Evolutionary conservation across 1,139 yeast genomes (phyloP), one percentile per base, ranked within the genome.

Genomic region (Tardiomyces digboiensis): DNA sequence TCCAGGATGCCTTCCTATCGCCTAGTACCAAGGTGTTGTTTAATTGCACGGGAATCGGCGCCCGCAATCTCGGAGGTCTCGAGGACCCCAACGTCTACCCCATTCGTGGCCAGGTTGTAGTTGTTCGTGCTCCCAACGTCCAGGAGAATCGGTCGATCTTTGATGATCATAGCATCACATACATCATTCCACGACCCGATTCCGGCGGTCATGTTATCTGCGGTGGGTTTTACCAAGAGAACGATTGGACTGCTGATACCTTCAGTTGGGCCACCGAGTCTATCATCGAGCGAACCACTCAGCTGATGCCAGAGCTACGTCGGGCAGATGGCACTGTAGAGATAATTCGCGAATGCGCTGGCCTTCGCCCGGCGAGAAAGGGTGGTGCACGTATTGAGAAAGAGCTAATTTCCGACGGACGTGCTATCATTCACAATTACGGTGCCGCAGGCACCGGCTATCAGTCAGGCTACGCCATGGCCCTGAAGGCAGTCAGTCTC

Each of bases 381-480:
- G 87, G 85, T 13, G 89, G 89, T 3, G 76, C 70, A 2, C 69
- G 88, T 46, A 73, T 82, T 39, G 87, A 80, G 56, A 59, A 61
- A 38, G 79, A 77, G 51, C 48, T 45, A 2, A 53, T 68, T 13
- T 29, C 44, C 1, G 61, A 59, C 23, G 70, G 67, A 16, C 67
- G 62, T 3, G 46, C 66, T 1, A 52, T 78, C 19, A 64, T 82
- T 14, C 88, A 82, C 56, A 80, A 81, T 59, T 81, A 81, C 56
- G 93, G 93, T 23, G 86, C 88, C 7, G 72, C 80, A 38, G 93
- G 93, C 0, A 76, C 81, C 46, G 93, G 93, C 2, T 82, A 76
- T 62, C 89, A 81, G 61, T 74, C 83, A 3, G 87, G 87, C 0
- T 68, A 73, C 21, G 87, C 84, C 1, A 80, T 81, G 82, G 75